Base-by-base conservation (phyloP, 2,329 filamentous ascomycete genomes). In the Westerdykella aurantiaca region DNA sequence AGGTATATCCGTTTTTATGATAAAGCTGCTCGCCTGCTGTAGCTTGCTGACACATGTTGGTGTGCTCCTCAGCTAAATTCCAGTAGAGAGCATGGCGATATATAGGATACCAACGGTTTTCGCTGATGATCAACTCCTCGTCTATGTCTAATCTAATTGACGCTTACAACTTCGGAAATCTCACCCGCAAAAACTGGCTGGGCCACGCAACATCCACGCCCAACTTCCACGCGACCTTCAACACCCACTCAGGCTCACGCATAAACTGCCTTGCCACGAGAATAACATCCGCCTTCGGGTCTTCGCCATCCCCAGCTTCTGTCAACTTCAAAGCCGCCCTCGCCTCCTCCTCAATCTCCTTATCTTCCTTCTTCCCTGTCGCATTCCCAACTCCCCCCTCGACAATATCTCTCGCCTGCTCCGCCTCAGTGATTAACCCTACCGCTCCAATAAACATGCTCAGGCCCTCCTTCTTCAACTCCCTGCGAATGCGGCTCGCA, bases 211-310 rank as follows among this genome's bases (percentile, higher is more conserved):
- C 61, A 46, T 75, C 69, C 0, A 78, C 66, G 3, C 67, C 70
- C 45, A 79, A 47, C 52, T 70, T 66, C 61, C 70, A 72, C 7
- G 74, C 75, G 1, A 77, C 73, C 34, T 58, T 72, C 31, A 78
- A 48, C 22, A 78, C 75, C 75, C 75, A 78, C 50, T 77, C 75
- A 0, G 75, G 74, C 58, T 78, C 75, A 6, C 76, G 64, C 67
- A 79, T 69, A 46, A 79, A 78, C 49, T 79, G 75, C 35, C 75
- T 66, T 0, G 71, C 76, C 31, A 79, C 68, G n/a, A 78, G 50
- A 18, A 78, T 64, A 0, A 72, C 70, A 63, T 79, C 75, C 0
- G 74, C 71, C 67, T 66, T 60, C 0, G 61, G 59, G 37, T 62
- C 59, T 2, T 52, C 49, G 1, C 55, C 60, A 6, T 54, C 47